Conservation (phyloP, 78 protist species). For the Guillardia theta region DNA sequence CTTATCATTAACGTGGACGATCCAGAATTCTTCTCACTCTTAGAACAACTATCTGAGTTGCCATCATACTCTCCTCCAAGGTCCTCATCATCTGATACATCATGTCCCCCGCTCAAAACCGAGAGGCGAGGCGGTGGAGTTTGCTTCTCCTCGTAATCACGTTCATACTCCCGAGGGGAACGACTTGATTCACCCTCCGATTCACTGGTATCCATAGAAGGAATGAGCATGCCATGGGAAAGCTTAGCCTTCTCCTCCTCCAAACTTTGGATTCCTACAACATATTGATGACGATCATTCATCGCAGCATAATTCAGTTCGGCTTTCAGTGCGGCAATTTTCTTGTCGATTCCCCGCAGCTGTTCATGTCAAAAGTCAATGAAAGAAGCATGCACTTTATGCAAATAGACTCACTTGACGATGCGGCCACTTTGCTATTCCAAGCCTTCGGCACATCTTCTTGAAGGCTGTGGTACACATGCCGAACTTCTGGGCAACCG, state of each 20-base stretch:
- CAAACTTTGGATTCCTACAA: not conserved
- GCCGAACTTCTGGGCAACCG: not conserved
- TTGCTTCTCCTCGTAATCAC: not conserved
- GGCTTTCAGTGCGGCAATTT: not conserved
- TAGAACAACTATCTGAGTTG: not conserved
- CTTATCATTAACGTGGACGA: not conserved
- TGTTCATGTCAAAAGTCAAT: not conserved
- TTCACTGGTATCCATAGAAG: not conserved
- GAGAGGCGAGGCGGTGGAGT: not conserved
- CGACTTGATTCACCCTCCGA: not conserved
- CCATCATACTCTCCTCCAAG: not conserved
- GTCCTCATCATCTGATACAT: not conserved
- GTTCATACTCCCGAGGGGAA: not conserved
- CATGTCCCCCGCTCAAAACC: not conserved
- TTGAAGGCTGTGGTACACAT: slow-evolving; percentile 34
- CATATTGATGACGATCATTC: not conserved
- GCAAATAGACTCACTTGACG: not conserved
- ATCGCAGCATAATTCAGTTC: not conserved
- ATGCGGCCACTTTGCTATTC: slow-evolving; percentile 19
- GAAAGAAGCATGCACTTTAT: not conserved
- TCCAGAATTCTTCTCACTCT: not conserved
- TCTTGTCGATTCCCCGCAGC: slow-evolving; percentile 22
- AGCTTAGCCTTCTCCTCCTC: not conserved
- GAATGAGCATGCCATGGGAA: not conserved
- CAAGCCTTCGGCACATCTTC: slow-evolving; percentile 18